Evolutionary conservation across 2,329 filamentous ascomycete genomes (phyloP).

Genomic region (Pyrenophora teres): DNA sequence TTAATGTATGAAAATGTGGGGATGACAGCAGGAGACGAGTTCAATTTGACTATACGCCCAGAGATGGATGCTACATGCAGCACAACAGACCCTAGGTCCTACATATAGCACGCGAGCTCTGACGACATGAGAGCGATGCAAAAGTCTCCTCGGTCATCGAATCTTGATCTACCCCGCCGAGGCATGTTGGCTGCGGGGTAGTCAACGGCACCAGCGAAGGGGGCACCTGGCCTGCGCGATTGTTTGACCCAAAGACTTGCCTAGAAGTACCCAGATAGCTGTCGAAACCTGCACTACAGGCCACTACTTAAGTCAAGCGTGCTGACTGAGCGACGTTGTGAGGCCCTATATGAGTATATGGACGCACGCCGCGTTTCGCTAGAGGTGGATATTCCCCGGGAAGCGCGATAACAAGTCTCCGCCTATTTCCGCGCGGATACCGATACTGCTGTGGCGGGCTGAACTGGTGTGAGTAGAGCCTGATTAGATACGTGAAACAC

Average conservation of each 20-base stretch:
- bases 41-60: background rate
- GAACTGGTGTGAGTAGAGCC: background rate
- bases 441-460: background rate
- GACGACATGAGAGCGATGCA: slow-evolving; percentile 14
- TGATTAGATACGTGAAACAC: no score
- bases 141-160: slow-evolving; percentile 16
- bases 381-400: background rate
- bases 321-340: background rate
- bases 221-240: slow-evolving; percentile 15
- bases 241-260: background rate
- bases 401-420: slow-evolving; percentile 4
- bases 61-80: background rate
- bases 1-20: background rate
- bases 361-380: slow-evolving; percentile 1
- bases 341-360: background rate
- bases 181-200: slow-evolving; percentile 29
- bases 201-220: slow-evolving; percentile 3
- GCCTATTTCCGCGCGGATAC: background rate
- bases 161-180: slow-evolving; percentile 28
- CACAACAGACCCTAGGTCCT: slow-evolving; percentile 8
- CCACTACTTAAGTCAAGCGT: background rate
- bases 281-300: background rate
- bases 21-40: background rate
- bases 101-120: slow-evolving; percentile 18
- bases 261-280: background rate